Conservation (phyloP, 2,329 filamentous ascomycete genomes). For the Paracamarosporium sp. region DNA sequence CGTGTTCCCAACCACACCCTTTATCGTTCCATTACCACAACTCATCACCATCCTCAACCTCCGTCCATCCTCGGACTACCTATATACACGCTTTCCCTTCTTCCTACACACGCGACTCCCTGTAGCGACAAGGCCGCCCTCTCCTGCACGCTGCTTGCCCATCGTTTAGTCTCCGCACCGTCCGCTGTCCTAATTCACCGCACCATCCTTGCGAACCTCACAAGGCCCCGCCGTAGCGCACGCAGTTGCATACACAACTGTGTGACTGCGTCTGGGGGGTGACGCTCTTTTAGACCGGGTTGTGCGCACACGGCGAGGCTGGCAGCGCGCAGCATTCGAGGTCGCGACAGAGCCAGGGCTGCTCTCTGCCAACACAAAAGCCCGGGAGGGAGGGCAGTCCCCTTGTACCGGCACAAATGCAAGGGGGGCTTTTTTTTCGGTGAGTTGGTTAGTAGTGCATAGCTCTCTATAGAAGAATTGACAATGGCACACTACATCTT, state of each 20-base stretch:
- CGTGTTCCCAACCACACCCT: no score
- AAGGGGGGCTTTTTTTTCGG: neutral
- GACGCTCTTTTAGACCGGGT: neutral
- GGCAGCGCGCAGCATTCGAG: neutral
- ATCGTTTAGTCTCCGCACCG: neutral
- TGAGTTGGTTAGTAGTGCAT: neutral
- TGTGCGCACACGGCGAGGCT: neutral
- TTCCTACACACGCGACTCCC: no score
- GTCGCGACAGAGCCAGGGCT: constrained; percentile 3
- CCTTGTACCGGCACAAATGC: neutral
- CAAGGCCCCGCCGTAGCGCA: neutral
- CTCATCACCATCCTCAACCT: no score
- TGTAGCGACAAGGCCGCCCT: no score
- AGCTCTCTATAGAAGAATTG: neutral
- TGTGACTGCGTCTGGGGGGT: neutral
- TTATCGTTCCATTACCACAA: no score
- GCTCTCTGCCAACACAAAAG: neutral
- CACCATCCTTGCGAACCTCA: neutral
- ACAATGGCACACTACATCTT: constrained; percentile 2
- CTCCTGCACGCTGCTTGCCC: neutral
- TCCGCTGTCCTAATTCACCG: neutral
- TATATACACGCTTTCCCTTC: no score
- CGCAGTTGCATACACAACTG: no score
- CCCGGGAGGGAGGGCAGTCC: constrained; percentile 1
- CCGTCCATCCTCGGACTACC: no score